Evolutionary conservation across 257 asterid species (phyloP).

Genomic region (Catharanthus roseus): DNA sequence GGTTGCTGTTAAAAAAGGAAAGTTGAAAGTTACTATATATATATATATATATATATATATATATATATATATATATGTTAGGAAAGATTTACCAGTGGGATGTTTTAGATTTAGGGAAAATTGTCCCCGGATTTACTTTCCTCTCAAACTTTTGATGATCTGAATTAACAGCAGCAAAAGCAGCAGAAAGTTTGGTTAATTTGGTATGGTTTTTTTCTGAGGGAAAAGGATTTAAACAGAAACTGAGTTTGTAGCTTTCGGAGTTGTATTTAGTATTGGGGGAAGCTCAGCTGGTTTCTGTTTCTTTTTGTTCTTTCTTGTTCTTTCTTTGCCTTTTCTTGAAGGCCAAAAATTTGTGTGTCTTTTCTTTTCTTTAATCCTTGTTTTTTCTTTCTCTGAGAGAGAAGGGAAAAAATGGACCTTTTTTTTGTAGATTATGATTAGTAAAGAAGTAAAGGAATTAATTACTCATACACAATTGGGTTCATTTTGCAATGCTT

Average conservation of each 20-base stretch:
- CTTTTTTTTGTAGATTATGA: neutral
- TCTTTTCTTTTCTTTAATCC: neutral
- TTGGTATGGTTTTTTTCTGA: neutral
- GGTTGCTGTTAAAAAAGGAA: neutral
- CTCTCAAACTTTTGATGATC: constrained; percentile 4
- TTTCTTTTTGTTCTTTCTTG: neutral
- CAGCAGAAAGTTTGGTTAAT: no score
- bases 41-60: no score
- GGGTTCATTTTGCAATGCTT: no score
- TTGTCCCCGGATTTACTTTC: constrained; percentile 46
- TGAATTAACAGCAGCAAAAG: neutral
- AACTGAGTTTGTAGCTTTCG: constrained; percentile 30
- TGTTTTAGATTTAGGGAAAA: constrained; percentile 12
- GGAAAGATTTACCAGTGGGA: constrained; percentile 35
- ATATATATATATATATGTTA: no score
- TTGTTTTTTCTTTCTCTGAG: neutral
- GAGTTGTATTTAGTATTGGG: constrained; percentile 20
- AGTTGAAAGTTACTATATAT: neutral
- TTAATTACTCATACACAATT: neutral
- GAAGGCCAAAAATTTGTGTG: neutral
- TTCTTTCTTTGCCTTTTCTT: neutral
- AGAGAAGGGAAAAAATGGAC: neutral
- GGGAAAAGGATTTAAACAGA: constrained; percentile 6
- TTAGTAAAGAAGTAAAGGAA: neutral
- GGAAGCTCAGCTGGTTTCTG: constrained; percentile 37